Evolutionary conservation across 2,329 filamentous ascomycete genomes (phyloP).

Genomic region (Epichloe hybrida): DNA sequence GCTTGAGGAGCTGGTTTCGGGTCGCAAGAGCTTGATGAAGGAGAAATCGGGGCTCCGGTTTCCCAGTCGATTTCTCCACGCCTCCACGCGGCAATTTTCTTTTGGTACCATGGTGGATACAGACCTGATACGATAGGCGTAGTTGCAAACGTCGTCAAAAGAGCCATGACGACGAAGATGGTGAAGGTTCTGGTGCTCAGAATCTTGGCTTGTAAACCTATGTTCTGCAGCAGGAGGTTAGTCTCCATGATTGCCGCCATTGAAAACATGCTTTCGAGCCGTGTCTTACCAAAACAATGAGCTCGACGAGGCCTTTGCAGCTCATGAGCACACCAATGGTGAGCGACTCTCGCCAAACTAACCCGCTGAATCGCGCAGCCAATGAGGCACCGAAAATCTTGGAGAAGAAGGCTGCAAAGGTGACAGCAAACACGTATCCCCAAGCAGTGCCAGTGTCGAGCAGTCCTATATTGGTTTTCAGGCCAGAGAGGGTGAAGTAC

Average conservation of each 20-base stretch:
- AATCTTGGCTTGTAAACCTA: conserved; percentile 73
- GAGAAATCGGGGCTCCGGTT: conserved; percentile 11
- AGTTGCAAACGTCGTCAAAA: conserved; percentile 73
- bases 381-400: conserved; percentile 76
- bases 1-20: conserved; percentile 1
- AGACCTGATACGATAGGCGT: conserved; percentile 61
- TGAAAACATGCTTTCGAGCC: neutral
- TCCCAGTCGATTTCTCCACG: conserved; percentile 85
- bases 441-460: conserved; percentile 71
- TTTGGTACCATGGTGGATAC: conserved; percentile 54
- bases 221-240: conserved; percentile 30
- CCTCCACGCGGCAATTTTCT: conserved; percentile 44
- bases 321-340: conserved; percentile 88
- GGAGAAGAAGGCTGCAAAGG: conserved; percentile 65
- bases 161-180: conserved; percentile 89
- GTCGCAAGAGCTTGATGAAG: conserved; percentile 6
- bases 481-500: conserved; percentile 84
- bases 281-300: conserved; percentile 71
- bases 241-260: neutral
- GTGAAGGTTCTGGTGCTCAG: conserved; percentile 73
- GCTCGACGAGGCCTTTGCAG: conserved; percentile 87
- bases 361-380: conserved; percentile 59
- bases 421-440: conserved; percentile 80
- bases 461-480: conserved; percentile 77
- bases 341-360: conserved; percentile 83